These are phyloP conservation scores for Moesziomyces sp. DNA, from an alignment of 1,284 basidiomycete genomes.

Conservation along the genomic window DNA sequence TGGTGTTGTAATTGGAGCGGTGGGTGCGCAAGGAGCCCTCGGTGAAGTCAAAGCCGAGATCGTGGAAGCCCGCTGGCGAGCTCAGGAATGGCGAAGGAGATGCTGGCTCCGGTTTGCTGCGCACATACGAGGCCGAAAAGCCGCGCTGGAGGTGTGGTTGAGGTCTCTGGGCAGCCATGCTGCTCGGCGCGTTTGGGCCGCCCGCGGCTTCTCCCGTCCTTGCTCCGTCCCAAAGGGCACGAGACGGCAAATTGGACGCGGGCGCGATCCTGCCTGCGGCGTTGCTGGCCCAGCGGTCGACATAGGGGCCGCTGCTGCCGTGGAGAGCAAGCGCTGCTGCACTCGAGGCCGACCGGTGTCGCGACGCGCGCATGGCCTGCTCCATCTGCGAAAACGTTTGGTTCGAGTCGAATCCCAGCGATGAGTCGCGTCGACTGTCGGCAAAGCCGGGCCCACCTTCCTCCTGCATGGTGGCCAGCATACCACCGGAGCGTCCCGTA, in stretches of 20 bases:
- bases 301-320: constrained; percentile 20
- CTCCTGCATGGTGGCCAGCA: constrained; percentile 48
- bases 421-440: constrained; percentile 22
- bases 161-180: constrained; percentile 22
- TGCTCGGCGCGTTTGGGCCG: background rate
- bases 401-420: constrained; percentile 24
- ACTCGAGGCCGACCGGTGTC: constrained; percentile 53
- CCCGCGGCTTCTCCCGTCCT: constrained; percentile 10
- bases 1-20: constrained; percentile 14
- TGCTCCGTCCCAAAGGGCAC: constrained; percentile 33
- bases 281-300: constrained; percentile 36
- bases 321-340: constrained; percentile 52
- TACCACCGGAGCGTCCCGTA: constrained; percentile 24
- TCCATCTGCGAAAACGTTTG: constrained; percentile 19
- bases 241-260: constrained; percentile 9
- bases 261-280: constrained; percentile 26
- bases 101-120: constrained; percentile 22
- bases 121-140: constrained; percentile 33
- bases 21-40: constrained; percentile 20
- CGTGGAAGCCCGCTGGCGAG: constrained; percentile 36
- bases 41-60: constrained; percentile 21
- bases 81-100: constrained; percentile 35
- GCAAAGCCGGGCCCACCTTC: constrained; percentile 11
- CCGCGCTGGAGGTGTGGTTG: constrained; percentile 32
- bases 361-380: constrained; percentile 37